These are phyloP conservation scores for Dendrobium huoshanense DNA, from an alignment of 106 monocot species.

Conservation along the genomic window DNA sequence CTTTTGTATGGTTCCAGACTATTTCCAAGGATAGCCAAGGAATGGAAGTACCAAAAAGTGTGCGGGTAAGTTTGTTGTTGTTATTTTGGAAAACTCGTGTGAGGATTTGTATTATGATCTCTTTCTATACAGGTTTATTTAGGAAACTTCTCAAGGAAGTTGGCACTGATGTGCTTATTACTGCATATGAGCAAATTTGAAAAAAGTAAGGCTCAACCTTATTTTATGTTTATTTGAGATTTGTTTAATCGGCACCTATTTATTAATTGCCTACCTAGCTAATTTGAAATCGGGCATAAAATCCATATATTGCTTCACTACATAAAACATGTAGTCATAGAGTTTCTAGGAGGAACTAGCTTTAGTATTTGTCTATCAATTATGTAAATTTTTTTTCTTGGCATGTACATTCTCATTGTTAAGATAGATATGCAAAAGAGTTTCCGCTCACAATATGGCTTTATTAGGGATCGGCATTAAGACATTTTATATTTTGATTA, in stretches of 20 bases:
- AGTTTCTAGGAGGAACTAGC: no score
- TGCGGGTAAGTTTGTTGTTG: constrained; percentile 42
- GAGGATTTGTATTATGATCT: not conserved
- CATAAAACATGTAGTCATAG: not conserved
- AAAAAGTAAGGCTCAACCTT: constrained; percentile 60
- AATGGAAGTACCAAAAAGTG: constrained; percentile 55
- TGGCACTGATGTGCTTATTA: constrained; percentile 70
- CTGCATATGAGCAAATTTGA: constrained; percentile 69
- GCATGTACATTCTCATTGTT: not conserved
- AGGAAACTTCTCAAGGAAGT: constrained; percentile 77
- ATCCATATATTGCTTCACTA: not conserved
- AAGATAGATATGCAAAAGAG: not conserved
- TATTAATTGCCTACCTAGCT: not conserved
- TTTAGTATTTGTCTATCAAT: no score
- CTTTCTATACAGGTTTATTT: constrained; percentile 47
- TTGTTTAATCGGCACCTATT: not conserved
- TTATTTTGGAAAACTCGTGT: not conserved
- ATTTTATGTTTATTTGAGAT: not conserved
- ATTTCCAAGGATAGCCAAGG: constrained; percentile 87
- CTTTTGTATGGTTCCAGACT: constrained; percentile 27
- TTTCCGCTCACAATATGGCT: not conserved
- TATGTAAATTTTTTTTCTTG: not conserved
- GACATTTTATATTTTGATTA: not conserved
- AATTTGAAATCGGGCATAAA: not conserved
- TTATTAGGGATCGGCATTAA: not conserved